Conservation (phyloP, 1,139 yeast species). For the Yamadazyma dendronema region DNA sequence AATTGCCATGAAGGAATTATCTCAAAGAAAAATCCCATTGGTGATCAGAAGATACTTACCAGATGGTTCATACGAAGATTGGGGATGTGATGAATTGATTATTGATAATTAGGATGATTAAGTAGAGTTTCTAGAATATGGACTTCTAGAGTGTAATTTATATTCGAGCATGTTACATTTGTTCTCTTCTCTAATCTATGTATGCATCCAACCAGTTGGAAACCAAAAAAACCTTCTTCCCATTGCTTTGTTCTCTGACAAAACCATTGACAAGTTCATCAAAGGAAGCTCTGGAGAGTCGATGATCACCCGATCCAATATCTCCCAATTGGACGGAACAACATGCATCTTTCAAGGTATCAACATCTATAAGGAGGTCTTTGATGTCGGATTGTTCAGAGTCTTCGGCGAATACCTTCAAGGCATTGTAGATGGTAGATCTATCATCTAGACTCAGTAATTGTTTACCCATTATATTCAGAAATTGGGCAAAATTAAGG, state of each 20-base stretch:
- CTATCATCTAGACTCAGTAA: conserved; percentile 59
- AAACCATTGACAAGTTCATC: conserved; percentile 56
- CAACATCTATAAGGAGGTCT: conserved; percentile 45
- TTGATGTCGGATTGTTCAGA: conserved; percentile 16
- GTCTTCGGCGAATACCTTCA: conserved; percentile 53
- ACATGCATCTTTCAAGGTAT: conserved; percentile 49
- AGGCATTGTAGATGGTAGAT: conserved; percentile 60
- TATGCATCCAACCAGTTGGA: conserved; percentile 60
- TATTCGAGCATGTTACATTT: no score
- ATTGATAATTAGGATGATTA: conserved; percentile 69
- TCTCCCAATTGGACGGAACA: conserved; percentile 46
- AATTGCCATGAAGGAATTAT: conserved; percentile 94
- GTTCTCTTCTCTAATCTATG: conserved; percentile 30
- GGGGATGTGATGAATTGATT: conserved; percentile 98
- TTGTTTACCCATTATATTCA: conserved; percentile 64
- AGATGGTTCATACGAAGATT: conserved; percentile 95
- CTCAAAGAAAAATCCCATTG: conserved; percentile 92
- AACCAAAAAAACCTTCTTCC: conserved; percentile 54
- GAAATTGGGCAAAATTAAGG: conserved; percentile 69
- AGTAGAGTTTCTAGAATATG: not conserved
- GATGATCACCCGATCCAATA: conserved; percentile 46
- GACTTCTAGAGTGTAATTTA: not conserved
- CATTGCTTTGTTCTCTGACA: conserved; percentile 55
- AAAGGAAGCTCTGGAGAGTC: conserved; percentile 53
- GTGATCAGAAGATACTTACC: conserved; percentile 95